Base-by-base conservation (phyloP, 768 basidiomycete genomes). In the Tricholoma hemisulphureum region DNA sequence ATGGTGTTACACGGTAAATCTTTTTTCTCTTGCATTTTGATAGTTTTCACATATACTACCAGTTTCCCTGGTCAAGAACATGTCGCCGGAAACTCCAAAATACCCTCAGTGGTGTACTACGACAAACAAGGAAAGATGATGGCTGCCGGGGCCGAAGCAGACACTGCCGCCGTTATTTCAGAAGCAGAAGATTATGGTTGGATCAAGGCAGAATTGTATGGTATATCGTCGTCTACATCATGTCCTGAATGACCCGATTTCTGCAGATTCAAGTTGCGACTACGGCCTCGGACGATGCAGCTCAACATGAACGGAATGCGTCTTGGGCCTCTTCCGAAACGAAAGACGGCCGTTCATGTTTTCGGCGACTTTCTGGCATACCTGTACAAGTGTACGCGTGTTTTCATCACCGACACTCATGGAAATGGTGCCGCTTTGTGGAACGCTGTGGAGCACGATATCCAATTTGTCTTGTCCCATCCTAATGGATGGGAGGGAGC, bases 61-160 rank as follows among this genome's bases (percentile, higher is more conserved):
- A 91, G 89, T 57, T 92, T 91, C 57, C 89, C 89, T 8, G 90
- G 89, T 16, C 90, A 91, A 71, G 90, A 92, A 71, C 89, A 92
- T 78, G 88, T 90, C 49, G 89, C 86, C 13, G 89, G 89, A 35
- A 92, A 91, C 69, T 86, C 87, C 57, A 92, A 92, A 75, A 91
- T 92, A 65, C 89, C 89, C 35, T 85, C 89, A 21, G 69, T 88
- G 23, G 81, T 92, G 71, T 91, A 84, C 67, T 91, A 91, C 63
- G 87, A 91, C 65, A 76, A 72, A 61, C 68, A 77, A 46, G 89
- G 89, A 6, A 76, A 70, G 59, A 79, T 91, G 77, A 83, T 81
- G 72, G 86, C 82, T 41, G 88, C 88, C 4, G 89, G 90, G 8
- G 89, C 90, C 58, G 90, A 91, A 69, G 87, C 89, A 53, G 89